Evolutionary conservation across 2,329 filamentous ascomycete genomes (phyloP).

Genomic region (Pseudogymnoascus sp.): DNA sequence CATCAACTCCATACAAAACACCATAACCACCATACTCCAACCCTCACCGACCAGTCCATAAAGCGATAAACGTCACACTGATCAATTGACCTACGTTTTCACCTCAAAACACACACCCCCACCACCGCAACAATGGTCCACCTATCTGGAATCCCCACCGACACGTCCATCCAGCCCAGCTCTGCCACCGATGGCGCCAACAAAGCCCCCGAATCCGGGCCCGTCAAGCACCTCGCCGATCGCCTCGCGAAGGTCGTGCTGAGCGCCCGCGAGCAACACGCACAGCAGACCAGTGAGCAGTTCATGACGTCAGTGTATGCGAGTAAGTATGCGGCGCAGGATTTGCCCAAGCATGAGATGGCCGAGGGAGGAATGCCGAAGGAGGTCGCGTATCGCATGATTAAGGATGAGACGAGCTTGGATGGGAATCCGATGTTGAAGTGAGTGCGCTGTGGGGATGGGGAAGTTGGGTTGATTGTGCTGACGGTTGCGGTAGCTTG

Average conservation of each 20-base stretch:
- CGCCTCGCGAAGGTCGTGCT: conserved; percentile 42
- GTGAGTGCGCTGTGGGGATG: conserved; percentile 37
- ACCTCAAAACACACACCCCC: neutral
- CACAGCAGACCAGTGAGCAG: neutral
- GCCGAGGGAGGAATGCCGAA: conserved; percentile 85
- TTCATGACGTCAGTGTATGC: conserved; percentile 61
- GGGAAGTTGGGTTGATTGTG: neutral
- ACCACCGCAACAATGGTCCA: conserved; percentile 39
- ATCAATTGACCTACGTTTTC: neutral
- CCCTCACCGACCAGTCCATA: neutral
- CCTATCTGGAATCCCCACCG: conserved; percentile 35
- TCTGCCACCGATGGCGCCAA: conserved; percentile 31
- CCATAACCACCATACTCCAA: neutral
- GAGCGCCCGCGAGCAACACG: conserved; percentile 11
- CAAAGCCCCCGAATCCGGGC: conserved; percentile 11
- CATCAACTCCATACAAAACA: neutral
- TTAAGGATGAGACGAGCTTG: conserved; percentile 86
- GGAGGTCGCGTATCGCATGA: conserved; percentile 92
- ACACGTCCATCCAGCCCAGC: conserved; percentile 18
- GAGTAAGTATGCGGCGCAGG: conserved; percentile 71
- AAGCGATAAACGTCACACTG: neutral
- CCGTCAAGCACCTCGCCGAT: conserved; percentile 26
- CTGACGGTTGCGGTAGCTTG: conserved; percentile 46
- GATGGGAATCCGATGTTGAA: conserved; percentile 88
- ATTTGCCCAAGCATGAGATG: conserved; percentile 79